Evolutionary conservation across 495 filamentous ascomycete species (phyloP).

Genomic region (Penicilliopsis zonata): DNA sequence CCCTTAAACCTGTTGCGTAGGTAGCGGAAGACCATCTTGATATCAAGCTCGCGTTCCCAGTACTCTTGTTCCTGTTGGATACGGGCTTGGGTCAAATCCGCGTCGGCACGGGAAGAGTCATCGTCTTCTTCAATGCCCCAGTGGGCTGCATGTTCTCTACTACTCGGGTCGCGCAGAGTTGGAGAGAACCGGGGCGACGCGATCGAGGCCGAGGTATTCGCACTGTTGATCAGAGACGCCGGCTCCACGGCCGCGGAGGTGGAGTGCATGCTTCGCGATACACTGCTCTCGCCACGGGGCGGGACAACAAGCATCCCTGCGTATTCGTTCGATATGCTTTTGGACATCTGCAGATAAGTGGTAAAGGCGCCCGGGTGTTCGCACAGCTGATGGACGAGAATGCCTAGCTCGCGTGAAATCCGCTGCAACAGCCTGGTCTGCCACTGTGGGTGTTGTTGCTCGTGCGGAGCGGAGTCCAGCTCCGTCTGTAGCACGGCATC

Average conservation of each 20-base stretch:
- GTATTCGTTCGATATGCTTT: slow-evolving; percentile 33
- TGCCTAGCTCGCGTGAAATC: slow-evolving; percentile 75
- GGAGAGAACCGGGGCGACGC: slow-evolving; percentile 32
- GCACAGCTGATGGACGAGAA: slow-evolving; percentile 70
- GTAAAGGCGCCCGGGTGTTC: slow-evolving; percentile 74
- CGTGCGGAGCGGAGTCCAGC: slow-evolving; percentile 21
- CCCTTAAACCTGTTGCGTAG: slow-evolving; percentile 61
- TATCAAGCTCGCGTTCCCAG: slow-evolving; percentile 80
- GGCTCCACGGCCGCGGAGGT: slow-evolving; percentile 6
- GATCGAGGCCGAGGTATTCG: slow-evolving; percentile 15
- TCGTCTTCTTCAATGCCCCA: slow-evolving; percentile 61
- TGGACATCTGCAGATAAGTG: slow-evolving; percentile 45
- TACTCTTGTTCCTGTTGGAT: slow-evolving; percentile 49
- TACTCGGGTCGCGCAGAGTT: slow-evolving; percentile 25
- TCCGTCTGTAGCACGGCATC: slow-evolving; percentile 22
- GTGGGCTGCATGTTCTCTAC: slow-evolving; percentile 40
- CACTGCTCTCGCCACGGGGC: slow-evolving; percentile 20
- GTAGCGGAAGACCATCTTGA: slow-evolving; percentile 80
- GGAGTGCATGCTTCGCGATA: slow-evolving; percentile 5
- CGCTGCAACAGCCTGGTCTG: slow-evolving; percentile 68
- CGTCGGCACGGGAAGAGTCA: slow-evolving; percentile 6
- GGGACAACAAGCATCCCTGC: slow-evolving; percentile 46
- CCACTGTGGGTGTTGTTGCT: slow-evolving; percentile 47
- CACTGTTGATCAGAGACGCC: slow-evolving; percentile 11
- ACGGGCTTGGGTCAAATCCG: slow-evolving; percentile 8